Base-by-base conservation (phyloP, 257 asterid genomes). In the Jasminum sambac region DNA sequence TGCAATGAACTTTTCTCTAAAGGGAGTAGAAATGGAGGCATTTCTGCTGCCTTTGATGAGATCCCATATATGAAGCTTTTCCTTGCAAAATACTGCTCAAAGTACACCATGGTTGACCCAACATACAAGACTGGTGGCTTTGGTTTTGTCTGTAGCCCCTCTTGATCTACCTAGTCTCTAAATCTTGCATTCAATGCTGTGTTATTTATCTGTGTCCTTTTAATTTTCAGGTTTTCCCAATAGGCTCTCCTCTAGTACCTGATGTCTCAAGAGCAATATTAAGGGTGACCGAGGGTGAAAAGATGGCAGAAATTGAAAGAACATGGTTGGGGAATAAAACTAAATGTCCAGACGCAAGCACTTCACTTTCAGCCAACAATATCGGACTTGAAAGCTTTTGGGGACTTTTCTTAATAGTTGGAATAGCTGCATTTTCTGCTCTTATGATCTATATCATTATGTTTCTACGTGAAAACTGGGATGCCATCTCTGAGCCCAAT, bases 31-130 rank as follows among this genome's bases (percentile, higher is more conserved):
- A 73, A 67, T 60, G 88, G 86, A 0, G 80, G 81, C 19, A 67
- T 83, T 40, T 77, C 61, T 21, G 85, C 82, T 0, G 83, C 76
- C 34, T 77, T 80, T 16, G 82, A 80, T 63, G 85, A 80, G 66
- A 74, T 71, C 25, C 88, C 86, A 2, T 84, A 78, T 38, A 38
- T 83, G 21, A 75, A 70, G 72, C 46, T 71, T 48, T 74, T 83
- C 70, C 77, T 77, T 16, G 71, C 74, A 13, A 52, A 43, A 60
- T 24, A 79, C 48, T 71, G 84, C 60, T 63, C 76, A 17, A 46
- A 78, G 37, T 81, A 70, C 63, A 73, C 75, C 39, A 67, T 64
- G 72, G 66, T 79, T n/a, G 76, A 60, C 59, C 76, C 83, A 21
- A 70, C 78, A 1, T 65, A 57, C 24, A 76, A 71, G 69, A 75